Evolutionary conservation across 1,284 basidiomycete species (phyloP).

Genomic region (Pterula multifida): DNA sequence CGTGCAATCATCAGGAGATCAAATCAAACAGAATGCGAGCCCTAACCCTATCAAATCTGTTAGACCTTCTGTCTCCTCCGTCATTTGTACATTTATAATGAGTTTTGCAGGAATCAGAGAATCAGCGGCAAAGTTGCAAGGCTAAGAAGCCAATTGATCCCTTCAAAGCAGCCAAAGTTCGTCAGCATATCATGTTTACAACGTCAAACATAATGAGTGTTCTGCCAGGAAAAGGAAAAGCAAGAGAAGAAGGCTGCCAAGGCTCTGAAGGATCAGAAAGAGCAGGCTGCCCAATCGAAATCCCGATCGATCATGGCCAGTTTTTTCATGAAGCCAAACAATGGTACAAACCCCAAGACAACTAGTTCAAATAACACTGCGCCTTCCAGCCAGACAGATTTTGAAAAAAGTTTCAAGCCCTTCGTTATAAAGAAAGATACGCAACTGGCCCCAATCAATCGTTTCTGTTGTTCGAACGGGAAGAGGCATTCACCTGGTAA

Average conservation of each 20-base stretch:
- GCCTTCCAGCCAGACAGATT: conserved; percentile 43
- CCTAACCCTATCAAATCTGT: neutral
- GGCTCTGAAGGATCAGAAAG: conserved; percentile 56
- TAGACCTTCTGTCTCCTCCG: neutral
- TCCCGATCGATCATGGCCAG: conserved; percentile 64
- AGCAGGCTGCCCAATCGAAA: conserved; percentile 53
- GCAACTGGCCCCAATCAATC: conserved; percentile 58
- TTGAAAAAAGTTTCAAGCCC: conserved; percentile 62
- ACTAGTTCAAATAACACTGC: conserved; percentile 26
- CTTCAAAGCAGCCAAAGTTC: conserved; percentile 53
- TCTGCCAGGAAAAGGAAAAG: conserved; percentile 48
- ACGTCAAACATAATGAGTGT: conserved; percentile 4
- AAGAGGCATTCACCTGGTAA: conserved; percentile 11
- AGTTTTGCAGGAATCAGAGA: neutral
- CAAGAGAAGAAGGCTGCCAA: conserved; percentile 54
- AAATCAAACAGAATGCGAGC: neutral
- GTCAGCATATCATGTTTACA: too few species aligned
- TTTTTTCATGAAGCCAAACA: conserved; percentile 58
- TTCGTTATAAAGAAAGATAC: conserved; percentile 67
- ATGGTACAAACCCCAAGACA: conserved; percentile 17
- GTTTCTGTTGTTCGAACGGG: conserved; percentile 33
- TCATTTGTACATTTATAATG: too few species aligned
- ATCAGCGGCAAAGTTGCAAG: neutral
- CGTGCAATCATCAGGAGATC: neutral
- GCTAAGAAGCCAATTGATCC: conserved; percentile 41